Evolutionary conservation across 352 stramenopile genomes (phyloP).

Genomic region (Phytopythium kandeliae): DNA sequence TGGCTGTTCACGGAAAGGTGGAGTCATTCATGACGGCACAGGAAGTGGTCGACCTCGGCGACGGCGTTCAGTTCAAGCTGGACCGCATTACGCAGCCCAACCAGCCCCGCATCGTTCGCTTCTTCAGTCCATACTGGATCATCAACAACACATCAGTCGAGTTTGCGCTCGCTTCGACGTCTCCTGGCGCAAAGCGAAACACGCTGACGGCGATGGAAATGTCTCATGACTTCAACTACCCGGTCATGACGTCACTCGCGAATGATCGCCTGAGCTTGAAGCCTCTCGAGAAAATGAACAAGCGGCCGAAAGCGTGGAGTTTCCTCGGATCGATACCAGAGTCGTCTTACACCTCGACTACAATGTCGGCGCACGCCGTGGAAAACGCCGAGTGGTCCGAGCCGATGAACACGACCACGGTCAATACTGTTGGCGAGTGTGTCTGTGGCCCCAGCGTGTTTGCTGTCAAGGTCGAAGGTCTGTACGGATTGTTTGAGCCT

Average conservation of each 20-base stretch:
- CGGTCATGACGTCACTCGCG: slow-evolving; percentile 49
- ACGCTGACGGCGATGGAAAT: slow-evolving; percentile 38
- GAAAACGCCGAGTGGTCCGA: slow-evolving; percentile 70
- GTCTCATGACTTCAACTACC: slow-evolving; percentile 48
- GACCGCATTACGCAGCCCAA: slow-evolving; percentile 66
- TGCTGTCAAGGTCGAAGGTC: slow-evolving; percentile 72
- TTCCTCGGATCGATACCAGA: slow-evolving; percentile 46
- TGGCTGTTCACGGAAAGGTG: slow-evolving; percentile 70
- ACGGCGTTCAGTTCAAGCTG: slow-evolving; percentile 58
- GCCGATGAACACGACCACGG: slow-evolving; percentile 76
- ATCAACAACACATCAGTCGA: slow-evolving; percentile 78
- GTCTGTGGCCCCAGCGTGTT: slow-evolving; percentile 72
- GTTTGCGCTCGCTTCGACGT: slow-evolving; percentile 53
- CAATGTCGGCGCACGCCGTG: slow-evolving; percentile 57
- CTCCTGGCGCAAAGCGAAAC: slow-evolving; percentile 40
- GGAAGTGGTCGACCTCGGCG: slow-evolving; percentile 46
- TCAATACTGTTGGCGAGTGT: slow-evolving; percentile 81
- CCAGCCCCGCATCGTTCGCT: slow-evolving; percentile 68
- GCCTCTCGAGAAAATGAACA: slow-evolving; percentile 34
- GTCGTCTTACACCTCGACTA: slow-evolving; percentile 35
- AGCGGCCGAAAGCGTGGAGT: slow-evolving; percentile 53
- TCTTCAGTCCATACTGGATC: slow-evolving; percentile 83
- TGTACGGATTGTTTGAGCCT: slow-evolving; percentile 77
- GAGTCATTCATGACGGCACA: slow-evolving; percentile 70
- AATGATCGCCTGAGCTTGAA: slow-evolving; percentile 72